Conservation (phyloP, 1,284 basidiomycete species). For the Pterulicium gracile region DNA sequence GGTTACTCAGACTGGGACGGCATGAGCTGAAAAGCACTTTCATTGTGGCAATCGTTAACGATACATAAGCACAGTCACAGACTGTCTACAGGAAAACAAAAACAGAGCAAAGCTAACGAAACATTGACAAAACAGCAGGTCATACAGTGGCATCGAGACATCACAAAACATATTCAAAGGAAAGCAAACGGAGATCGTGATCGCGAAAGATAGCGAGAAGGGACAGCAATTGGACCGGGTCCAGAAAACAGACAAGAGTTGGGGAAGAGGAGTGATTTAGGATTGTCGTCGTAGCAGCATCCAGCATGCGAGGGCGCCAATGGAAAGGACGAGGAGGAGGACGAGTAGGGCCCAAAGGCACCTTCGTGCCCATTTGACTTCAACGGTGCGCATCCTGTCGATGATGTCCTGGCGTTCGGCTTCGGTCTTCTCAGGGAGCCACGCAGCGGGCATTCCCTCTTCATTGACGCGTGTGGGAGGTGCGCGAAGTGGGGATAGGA, state of each 20-base stretch:
- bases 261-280: not conserved
- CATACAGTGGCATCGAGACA: too few species aligned
- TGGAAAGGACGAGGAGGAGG: slow-evolving; percentile 14
- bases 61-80: too few species aligned
- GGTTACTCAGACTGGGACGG: too few species aligned
- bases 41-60: too few species aligned
- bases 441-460: slow-evolving; percentile 15
- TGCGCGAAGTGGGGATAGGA: slow-evolving; percentile 27
- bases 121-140: too few species aligned
- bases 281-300: not conserved
- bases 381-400: slow-evolving; percentile 19
- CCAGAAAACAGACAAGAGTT: not conserved
- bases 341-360: slow-evolving; percentile 23
- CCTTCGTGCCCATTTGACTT: slow-evolving; percentile 25
- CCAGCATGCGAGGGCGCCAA: not conserved
- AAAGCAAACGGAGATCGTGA: not conserved
- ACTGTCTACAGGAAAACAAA: too few species aligned
- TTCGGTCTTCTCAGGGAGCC: slow-evolving; percentile 27
- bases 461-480: slow-evolving; percentile 14
- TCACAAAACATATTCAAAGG: too few species aligned
- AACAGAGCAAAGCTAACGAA: too few species aligned
- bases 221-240: not conserved
- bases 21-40: too few species aligned
- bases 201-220: not conserved
- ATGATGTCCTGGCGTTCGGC: slow-evolving; percentile 21